Base-by-base conservation (phyloP, 129 eudicot species). In the Flaveria trinervia region DNA sequence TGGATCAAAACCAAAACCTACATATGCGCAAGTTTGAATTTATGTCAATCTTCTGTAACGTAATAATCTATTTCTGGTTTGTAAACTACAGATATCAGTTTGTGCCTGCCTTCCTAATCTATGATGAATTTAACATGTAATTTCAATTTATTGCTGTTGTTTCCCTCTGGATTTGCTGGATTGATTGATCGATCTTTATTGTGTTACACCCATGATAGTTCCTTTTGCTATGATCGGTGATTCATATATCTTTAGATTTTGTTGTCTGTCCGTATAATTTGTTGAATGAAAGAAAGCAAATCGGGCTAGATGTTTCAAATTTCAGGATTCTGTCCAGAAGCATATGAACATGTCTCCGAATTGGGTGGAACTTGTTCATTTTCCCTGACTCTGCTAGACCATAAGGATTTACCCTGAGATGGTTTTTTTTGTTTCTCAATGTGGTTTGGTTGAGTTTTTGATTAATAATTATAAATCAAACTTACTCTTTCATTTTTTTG, bases 21-120 rank as follows among this genome's bases (percentile, higher is more conserved):
- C 5, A 36, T 54, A 55, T 72, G 55, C 50, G 22, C 43, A 72
- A 72, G 77, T 72, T 72, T 55, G 67, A 33, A 55, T 50, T 41
- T 55, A 41, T 55, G 9, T 52, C 8, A 11, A 2, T 54, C 52
- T 54, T 72, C 18, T 73, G 68, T 73, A 73, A 41, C 12, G 18
- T 57, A 7, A 20, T 73, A n/a, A 59, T 73, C 43, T 43, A 43
- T 56, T 56, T 73, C 68, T 56, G 67, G 68, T 57, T 57, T 56
- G 41, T 18, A 72, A 52, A 55, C 44, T 71, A 22, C 36, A 33
- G 3, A 33, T 18, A 33, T 12, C 16, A 9, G 2, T 7, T 57
- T 57, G 36, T 57, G 33, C 5, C 4, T 8, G 33, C 8, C 10
- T 0, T 45, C 11, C 9, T 2, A 28, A 15, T 62, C 18, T 14